Conservation (phyloP, 2,329 filamentous ascomycete genomes). For the Akanthomyces dipterigenus region DNA sequence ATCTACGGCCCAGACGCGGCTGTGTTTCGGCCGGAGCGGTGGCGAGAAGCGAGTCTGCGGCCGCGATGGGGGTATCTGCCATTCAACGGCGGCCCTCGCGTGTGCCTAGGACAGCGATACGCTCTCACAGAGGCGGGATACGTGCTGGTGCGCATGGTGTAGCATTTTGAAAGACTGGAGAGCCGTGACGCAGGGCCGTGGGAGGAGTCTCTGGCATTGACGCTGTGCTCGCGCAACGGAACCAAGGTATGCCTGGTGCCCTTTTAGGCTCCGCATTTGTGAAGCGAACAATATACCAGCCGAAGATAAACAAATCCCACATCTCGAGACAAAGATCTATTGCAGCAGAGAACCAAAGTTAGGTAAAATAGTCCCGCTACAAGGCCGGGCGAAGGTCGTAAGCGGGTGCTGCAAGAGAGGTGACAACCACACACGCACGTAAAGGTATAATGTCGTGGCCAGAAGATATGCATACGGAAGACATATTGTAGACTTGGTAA, state of each 20-base stretch:
- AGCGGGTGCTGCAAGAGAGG: no score
- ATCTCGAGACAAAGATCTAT: no score
- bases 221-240: constrained; percentile 16
- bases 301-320: no score
- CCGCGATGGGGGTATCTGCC: constrained; percentile 20
- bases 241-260: constrained; percentile 15
- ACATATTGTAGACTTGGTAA: no score
- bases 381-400: no score
- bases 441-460: no score
- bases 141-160: constrained; percentile 18
- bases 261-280: not conserved
- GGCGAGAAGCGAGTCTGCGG: constrained; percentile 23
- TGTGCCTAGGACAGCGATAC: constrained; percentile 27
- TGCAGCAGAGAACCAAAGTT: no score
- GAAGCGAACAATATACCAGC: no score
- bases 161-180: constrained; percentile 17
- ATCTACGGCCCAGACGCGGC: constrained; percentile 34
- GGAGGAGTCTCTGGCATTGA: constrained; percentile 16
- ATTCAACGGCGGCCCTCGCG: constrained; percentile 36
- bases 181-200: constrained; percentile 15
- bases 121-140: constrained; percentile 21
- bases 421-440: no score
- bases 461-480: no score
- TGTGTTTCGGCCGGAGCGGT: constrained; percentile 36
- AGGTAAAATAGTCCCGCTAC: no score